Percentiles rank a stretch among this genome's conserved stretches.
phyloP scores from a whole-genome alignment of 75 land plant genomes.

The Cunninghamia lanceolata region DNA sequence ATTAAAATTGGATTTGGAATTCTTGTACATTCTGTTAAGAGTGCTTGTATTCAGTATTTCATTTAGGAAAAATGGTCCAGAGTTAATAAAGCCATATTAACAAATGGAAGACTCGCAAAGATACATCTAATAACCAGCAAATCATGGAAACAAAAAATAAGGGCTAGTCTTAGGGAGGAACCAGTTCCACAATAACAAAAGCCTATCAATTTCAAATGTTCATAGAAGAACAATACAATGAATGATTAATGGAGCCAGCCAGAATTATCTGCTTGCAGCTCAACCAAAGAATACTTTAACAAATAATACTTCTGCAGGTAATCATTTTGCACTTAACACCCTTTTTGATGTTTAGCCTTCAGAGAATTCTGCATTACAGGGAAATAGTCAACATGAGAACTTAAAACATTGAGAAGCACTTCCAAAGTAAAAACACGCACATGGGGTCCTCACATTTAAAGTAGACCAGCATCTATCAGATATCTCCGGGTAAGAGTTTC shows the following conservation, averaged over 20 bases:
- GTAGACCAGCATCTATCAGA: conserved; percentile 62
- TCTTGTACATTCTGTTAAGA: neutral
- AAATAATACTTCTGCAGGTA: neutral
- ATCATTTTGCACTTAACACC: neutral
- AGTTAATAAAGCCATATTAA: neutral
- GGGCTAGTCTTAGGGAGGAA: neutral
- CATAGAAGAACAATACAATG: conserved; percentile 1
- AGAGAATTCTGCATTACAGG: neutral
- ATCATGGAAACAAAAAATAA: neutral
- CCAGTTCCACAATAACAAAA: neutral
- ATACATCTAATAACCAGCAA: neutral
- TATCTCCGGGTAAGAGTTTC: conserved; percentile 65
- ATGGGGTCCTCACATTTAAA: conserved; percentile 25
- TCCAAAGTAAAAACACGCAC: neutral
- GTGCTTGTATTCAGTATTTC: neutral
- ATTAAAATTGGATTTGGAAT: neutral
- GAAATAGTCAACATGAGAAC: neutral
- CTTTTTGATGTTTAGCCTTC: conserved; percentile 2
- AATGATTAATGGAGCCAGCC: conserved; percentile 8
- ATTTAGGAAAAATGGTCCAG: neutral
- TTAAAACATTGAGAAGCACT: neutral
- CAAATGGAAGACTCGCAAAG: neutral
- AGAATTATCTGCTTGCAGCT: neutral
- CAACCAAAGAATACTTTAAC: conserved; percentile 7
- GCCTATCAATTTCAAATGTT: neutral